Conservation (phyloP, 108 stramenopile genomes). For the Nitzschia inconspicua region DNA sequence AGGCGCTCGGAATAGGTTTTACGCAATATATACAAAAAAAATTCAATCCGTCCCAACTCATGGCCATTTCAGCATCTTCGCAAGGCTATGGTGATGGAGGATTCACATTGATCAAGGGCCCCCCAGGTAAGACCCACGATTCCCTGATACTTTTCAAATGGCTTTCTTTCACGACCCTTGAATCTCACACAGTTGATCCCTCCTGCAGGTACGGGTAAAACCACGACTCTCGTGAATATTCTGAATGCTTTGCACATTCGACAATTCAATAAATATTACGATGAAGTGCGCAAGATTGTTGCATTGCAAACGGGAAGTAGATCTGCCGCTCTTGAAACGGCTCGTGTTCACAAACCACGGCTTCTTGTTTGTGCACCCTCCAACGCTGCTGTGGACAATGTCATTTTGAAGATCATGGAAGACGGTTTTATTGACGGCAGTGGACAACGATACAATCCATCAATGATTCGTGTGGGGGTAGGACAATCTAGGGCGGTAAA, state of each 20-base stretch:
- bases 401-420: slow-evolving; percentile 90
- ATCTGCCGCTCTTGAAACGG: slow-evolving; percentile 50
- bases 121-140: slow-evolving; percentile 25
- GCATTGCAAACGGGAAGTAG: slow-evolving; percentile 35
- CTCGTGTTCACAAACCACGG: slow-evolving; percentile 65
- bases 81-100: slow-evolving; percentile 81
- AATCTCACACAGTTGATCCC: background rate
- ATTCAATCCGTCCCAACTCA: slow-evolving; percentile 81
- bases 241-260: slow-evolving; percentile 92
- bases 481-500: slow-evolving; percentile 65
- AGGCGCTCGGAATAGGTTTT: slow-evolving; percentile 81
- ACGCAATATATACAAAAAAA: slow-evolving; percentile 59
- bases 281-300: slow-evolving; percentile 66
- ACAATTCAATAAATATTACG: slow-evolving; percentile 87
- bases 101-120: slow-evolving; percentile 87
- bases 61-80: slow-evolving; percentile 70
- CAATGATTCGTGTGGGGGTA: slow-evolving; percentile 87
- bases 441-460: slow-evolving; percentile 88
- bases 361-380: slow-evolving; percentile 94
- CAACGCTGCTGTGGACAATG: slow-evolving; percentile 98
- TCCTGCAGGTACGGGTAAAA: slow-evolving; percentile 54
- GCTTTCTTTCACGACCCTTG: background rate
- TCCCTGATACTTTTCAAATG: too few relatives aligned
- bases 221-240: slow-evolving; percentile 91
- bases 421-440: slow-evolving; percentile 93